These are phyloP conservation scores for Capsella rubella DNA, from an alignment of 441 rosid species.

Conservation along the genomic window DNA sequence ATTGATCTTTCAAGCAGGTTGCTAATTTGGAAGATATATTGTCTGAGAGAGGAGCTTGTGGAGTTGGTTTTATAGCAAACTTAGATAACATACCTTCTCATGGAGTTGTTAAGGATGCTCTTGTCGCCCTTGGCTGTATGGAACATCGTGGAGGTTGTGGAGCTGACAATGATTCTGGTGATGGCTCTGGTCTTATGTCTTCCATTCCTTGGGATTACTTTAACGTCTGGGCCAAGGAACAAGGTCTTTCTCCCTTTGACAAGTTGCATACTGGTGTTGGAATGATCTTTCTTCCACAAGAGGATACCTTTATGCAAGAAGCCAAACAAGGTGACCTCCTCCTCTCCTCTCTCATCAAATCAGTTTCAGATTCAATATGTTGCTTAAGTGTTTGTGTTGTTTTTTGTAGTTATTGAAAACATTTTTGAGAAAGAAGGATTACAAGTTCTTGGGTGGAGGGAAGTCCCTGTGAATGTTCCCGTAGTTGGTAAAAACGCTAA, in stretches of 20 bases:
- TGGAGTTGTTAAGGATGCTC: conserved; percentile 83
- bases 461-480: conserved; percentile 89
- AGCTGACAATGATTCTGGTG: conserved; percentile 98
- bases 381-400: conserved; percentile 11
- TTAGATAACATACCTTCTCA: conserved; percentile 89
- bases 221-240: conserved; percentile 81
- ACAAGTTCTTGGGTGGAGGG: conserved; percentile 97
- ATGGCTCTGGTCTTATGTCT: conserved; percentile 98
- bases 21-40: conserved; percentile 88
- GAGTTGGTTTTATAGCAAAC: conserved; percentile 98
- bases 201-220: conserved; percentile 96
- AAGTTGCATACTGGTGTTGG: conserved; percentile 95
- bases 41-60: conserved; percentile 98
- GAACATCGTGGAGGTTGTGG: conserved; percentile 99
- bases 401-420: conserved; percentile 68
- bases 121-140: conserved; percentile 96
- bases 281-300: conserved; percentile 90
- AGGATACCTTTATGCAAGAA: conserved; percentile 64
- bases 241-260: conserved; percentile 82
- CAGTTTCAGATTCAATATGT: neutral
- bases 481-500: conserved; percentile 94
- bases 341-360: too few relatives aligned
- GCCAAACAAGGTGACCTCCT: conserved; percentile 80
- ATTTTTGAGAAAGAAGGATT: conserved; percentile 94
- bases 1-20: conserved; percentile 50